Conservation (phyloP, 2,329 filamentous ascomycete genomes). For the Colletotrichum sp. region DNA sequence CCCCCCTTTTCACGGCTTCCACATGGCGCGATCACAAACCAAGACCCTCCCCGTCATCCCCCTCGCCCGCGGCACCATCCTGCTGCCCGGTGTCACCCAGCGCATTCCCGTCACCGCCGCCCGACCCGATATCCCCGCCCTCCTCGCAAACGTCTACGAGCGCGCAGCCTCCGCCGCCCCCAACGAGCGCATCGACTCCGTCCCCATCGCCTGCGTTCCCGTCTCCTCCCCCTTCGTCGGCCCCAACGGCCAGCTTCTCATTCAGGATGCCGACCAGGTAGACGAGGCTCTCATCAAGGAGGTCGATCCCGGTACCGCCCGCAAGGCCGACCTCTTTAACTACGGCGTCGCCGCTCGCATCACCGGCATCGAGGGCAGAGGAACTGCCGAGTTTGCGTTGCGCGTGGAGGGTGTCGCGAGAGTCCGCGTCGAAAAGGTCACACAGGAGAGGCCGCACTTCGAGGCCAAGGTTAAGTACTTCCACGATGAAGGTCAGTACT, state of each 20-base stretch:
- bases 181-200: constrained; percentile 65
- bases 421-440: constrained; percentile 75
- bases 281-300: constrained; percentile 46
- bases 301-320: constrained; percentile 63
- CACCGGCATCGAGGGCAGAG: constrained; percentile 76
- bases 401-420: constrained; percentile 86
- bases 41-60: constrained; percentile 77
- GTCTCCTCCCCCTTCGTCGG: constrained; percentile 77
- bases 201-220: constrained; percentile 88
- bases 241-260: constrained; percentile 75
- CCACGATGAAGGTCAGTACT: constrained; percentile 67
- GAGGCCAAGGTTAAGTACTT: constrained; percentile 79
- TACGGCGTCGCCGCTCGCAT: constrained; percentile 85
- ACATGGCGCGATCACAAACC: constrained; percentile 32
- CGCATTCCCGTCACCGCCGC: constrained; percentile 80
- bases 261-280: constrained; percentile 66
- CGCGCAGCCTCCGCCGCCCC: constrained; percentile 72
- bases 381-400: constrained; percentile 78
- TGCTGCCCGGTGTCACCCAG: constrained; percentile 85
- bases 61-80: constrained; percentile 78
- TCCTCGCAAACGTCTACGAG: constrained; percentile 85
- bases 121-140: constrained; percentile 85
- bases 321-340: constrained; percentile 77
- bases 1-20: not conserved
- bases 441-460: constrained; percentile 83